Evolutionary conservation across 2,329 filamentous ascomycete species (phyloP).

Genomic region (Epichloe aotearoae): DNA sequence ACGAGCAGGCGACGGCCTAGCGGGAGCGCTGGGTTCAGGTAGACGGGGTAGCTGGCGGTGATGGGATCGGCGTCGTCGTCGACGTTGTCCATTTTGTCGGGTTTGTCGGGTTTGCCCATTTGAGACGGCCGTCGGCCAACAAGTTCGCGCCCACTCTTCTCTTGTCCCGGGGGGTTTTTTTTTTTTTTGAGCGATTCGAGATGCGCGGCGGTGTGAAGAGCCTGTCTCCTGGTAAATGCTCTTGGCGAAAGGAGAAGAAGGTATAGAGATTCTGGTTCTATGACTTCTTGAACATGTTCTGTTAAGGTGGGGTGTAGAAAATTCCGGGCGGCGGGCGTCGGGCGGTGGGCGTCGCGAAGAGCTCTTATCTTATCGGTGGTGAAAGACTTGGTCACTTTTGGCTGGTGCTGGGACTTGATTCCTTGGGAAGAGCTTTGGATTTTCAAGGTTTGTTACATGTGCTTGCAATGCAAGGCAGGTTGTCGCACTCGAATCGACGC

Average conservation of each 20-base stretch:
- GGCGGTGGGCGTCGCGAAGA: background rate
- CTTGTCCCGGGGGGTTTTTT: too few species aligned
- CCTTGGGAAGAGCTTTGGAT: too few species aligned
- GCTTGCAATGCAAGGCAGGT: too few species aligned
- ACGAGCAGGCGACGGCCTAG: conserved; percentile 56
- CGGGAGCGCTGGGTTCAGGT: conserved; percentile 62
- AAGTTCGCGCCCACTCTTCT: background rate
- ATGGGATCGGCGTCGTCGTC: conserved; percentile 49
- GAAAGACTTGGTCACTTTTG: background rate
- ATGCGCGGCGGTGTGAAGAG: background rate
- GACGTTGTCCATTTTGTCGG: conserved; percentile 14
- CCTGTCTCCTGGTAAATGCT: too few species aligned
- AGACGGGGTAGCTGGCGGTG: conserved; percentile 67
- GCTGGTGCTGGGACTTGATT: background rate
- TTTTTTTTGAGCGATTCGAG: too few species aligned
- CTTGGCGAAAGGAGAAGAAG: too few species aligned
- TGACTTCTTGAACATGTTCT: too few species aligned
- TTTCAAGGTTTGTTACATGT: too few species aligned
- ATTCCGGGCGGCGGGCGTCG: background rate
- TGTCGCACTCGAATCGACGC: too few species aligned
- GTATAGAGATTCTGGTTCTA: too few species aligned
- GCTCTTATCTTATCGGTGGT: conserved; percentile 2
- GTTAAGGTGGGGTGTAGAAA: background rate
- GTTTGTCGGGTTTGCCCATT: conserved; percentile 3
- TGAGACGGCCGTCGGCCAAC: background rate